Evolutionary conservation across 129 eudicot genomes (phyloP).

Genomic region (Solidago caesia): DNA sequence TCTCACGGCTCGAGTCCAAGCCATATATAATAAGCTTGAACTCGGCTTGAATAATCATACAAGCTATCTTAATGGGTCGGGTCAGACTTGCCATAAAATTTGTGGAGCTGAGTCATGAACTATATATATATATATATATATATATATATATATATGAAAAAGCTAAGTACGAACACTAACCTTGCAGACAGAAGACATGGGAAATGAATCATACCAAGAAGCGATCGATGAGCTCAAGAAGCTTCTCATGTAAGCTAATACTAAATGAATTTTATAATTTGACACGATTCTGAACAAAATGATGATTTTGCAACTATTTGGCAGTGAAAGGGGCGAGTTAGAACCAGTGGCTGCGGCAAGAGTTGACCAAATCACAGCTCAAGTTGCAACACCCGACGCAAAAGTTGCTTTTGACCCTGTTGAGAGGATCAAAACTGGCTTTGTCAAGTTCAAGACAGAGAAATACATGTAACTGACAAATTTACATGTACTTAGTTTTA

Average conservation of each 20-base stretch:
- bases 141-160: background rate
- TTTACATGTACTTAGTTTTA: background rate
- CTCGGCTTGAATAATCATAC: no score
- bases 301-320: background rate
- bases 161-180: background rate
- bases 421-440: slow-evolving; percentile 79
- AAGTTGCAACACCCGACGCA: slow-evolving; percentile 41
- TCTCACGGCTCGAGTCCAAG: no score
- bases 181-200: slow-evolving; percentile 88
- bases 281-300: background rate
- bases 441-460: slow-evolving; percentile 77
- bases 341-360: slow-evolving; percentile 78
- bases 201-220: slow-evolving; percentile 61
- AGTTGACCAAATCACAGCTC: slow-evolving; percentile 68
- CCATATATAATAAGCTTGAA: no score
- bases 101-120: no score
- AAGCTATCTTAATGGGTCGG: no score
- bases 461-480: slow-evolving; percentile 54
- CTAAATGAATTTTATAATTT: background rate
- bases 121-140: background rate
- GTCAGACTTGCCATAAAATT: no score
- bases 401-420: slow-evolving; percentile 49
- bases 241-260: slow-evolving; percentile 60
- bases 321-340: slow-evolving; percentile 83
- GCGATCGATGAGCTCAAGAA: slow-evolving; percentile 84